Percentiles rank a stretch among this genome's conserved stretches.
phyloP scores from a whole-genome alignment of 1,284 basidiomycete genomes.

The Heterobasidion irregulare region DNA sequence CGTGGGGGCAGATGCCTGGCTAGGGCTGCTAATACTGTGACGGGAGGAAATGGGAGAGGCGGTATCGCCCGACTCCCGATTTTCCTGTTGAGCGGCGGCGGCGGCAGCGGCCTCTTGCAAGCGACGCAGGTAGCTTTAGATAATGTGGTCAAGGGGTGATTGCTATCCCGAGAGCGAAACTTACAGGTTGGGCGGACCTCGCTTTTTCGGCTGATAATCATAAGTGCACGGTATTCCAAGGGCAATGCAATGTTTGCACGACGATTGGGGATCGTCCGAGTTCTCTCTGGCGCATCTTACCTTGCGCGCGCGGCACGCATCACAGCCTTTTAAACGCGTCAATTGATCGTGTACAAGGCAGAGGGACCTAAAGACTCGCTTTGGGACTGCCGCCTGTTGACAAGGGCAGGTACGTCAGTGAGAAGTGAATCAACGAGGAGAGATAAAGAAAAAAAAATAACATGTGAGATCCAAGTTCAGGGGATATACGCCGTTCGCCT shows the following conservation, averaged over 20 bases:
- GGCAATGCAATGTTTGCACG: constrained; percentile 78
- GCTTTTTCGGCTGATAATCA: constrained; percentile 86
- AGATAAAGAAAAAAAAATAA: constrained; percentile 19
- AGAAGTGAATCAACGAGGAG: constrained; percentile 7
- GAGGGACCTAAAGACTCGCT: constrained; percentile 35
- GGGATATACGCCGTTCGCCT: neutral
- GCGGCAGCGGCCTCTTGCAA: constrained; percentile 70
- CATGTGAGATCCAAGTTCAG: neutral
- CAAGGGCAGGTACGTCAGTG: constrained; percentile 18
- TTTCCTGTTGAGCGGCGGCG: constrained; percentile 30
- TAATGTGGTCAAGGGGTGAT: constrained; percentile 2
- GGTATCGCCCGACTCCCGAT: constrained; percentile 27
- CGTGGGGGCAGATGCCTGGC: constrained; percentile 35
- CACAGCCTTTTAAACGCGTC: constrained; percentile 49
- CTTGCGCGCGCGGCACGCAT: constrained; percentile 77
- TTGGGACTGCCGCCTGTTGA: constrained; percentile 67
- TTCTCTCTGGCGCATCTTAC: constrained; percentile 75
- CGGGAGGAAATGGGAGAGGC: constrained; percentile 40
- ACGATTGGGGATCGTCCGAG: constrained; percentile 62
- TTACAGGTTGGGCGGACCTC: constrained; percentile 84
- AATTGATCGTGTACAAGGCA: constrained; percentile 6
- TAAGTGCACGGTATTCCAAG: constrained; percentile 82
- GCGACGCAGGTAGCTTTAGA: constrained; percentile 60
- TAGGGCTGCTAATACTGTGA: constrained; percentile 37
- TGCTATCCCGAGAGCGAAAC: constrained; percentile 17